Percentiles rank a stretch among this genome's conserved stretches.
Conservation (phyloP, 2,329 filamentous ascomycete species). For the Bipolaris victoriae region DNA sequence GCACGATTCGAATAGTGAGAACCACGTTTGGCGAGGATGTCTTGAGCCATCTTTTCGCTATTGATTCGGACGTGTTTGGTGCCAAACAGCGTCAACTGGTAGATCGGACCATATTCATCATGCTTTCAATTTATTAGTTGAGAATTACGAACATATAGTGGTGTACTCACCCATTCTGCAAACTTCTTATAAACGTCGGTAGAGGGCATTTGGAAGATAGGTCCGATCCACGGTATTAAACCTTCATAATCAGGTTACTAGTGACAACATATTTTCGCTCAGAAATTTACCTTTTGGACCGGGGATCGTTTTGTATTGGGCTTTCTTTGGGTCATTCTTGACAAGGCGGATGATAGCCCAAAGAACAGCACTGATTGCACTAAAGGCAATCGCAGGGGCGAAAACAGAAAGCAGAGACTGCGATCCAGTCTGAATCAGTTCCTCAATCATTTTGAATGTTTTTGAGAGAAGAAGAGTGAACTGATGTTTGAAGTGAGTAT, state of each 20-base stretch:
- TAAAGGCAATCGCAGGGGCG: conserved; percentile 2
- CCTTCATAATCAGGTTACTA: neutral
- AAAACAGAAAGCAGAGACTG: conserved; percentile 4
- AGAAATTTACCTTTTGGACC: neutral
- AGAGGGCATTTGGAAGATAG: conserved; percentile 1
- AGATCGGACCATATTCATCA: conserved; percentile 5
- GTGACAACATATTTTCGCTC: neutral
- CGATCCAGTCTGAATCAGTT: neutral
- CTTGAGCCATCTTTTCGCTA: conserved; percentile 7
- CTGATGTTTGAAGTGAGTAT: neutral
- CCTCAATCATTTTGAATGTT: neutral
- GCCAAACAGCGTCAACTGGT: conserved; percentile 7
- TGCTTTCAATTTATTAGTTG: neutral
- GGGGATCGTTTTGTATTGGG: conserved; percentile 1
- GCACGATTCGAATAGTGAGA: conserved; percentile 5
- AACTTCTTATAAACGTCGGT: conserved; percentile 7
- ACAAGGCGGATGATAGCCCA: neutral
- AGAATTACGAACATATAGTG: neutral
- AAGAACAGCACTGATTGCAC: conserved; percentile 7
- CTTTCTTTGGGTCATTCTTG: conserved; percentile 2
- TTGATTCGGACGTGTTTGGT: conserved; percentile 1
- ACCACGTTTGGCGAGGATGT: conserved; percentile 6
- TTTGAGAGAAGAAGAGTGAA: neutral
- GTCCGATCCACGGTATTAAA: conserved; percentile 4
- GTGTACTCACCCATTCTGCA: neutral